Evolutionary conservation across 2,329 filamentous ascomycete species (phyloP), one percentile per base, ranked within the genome.

Genomic region (Sporothrix luriei): DNA sequence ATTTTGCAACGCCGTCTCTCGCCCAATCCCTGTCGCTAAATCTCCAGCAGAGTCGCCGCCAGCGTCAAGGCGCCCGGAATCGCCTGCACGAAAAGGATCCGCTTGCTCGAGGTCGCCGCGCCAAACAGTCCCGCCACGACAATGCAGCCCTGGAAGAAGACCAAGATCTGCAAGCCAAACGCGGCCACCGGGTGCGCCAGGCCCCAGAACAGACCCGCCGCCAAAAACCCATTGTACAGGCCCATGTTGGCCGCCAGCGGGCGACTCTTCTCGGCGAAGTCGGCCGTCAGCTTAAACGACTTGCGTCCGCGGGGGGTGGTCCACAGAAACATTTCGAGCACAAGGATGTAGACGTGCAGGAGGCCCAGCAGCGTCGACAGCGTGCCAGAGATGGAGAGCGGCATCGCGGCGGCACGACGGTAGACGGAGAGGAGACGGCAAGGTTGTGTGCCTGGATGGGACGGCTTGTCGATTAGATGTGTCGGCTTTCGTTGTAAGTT

Each of bases 221-320:
- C 80, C n/a, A 85, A 77, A 68, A 85, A 84, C 54, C 83, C 83
- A 74, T 85, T 85, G 77, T 85, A 85, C 6, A 85, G 77, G 24
- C 83, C 83, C 74, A 85, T 83, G 75, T 85, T 85, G 67, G 81
- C 81, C 61, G 82, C 83, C 48, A 85, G 76, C 4, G 70, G 73
- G 71, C 79, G 79, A 3, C 82, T 83, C 75, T 82, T 74, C 51
- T 80, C 75, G 6, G 83, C 83, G 69, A 82, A 83, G 5, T 83
- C 80, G n/a, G 79, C 74, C 0, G 77, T 80, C 48, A 84, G 77
- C 40, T 75, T 75, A 76, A 85, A 85, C 1, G 82, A 74, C 73
- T 79, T 81, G 72, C 77, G 79, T 49, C 83, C 83, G 38, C 78
- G 78, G 2, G 82, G 81, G 0, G 77, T 80, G 2, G 79, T 83